Evolutionary conservation across 2,329 filamentous ascomycete genomes (phyloP).

Genomic region (Rhynchosporium graminicola): DNA sequence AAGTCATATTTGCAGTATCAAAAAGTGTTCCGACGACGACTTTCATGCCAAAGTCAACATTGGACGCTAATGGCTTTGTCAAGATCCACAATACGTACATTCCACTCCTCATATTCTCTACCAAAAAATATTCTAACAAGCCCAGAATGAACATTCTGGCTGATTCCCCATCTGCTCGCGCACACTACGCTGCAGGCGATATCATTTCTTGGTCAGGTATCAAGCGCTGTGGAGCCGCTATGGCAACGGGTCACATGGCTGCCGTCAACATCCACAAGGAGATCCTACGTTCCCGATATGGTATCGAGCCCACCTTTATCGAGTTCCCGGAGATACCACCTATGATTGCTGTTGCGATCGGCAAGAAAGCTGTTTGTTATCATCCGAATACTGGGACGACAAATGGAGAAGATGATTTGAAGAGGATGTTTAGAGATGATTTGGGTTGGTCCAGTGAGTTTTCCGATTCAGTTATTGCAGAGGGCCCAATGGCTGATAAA

Average conservation of each 20-base stretch:
- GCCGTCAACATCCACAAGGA: slow-evolving; percentile 68
- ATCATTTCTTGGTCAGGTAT: slow-evolving; percentile 73
- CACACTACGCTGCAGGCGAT: slow-evolving; percentile 72
- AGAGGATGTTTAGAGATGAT: slow-evolving; percentile 67
- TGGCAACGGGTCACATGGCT: slow-evolving; percentile 69
- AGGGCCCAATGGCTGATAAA: not conserved
- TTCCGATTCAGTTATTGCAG: not conserved
- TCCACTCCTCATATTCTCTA: not conserved
- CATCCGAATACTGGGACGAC: slow-evolving; percentile 57
- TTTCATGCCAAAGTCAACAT: slow-evolving; percentile 58
- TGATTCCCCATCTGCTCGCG: slow-evolving; percentile 55
- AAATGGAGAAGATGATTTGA: slow-evolving; percentile 62
- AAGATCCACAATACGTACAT: slow-evolving; percentile 58
- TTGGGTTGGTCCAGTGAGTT: slow-evolving; percentile 63
- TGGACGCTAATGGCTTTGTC: slow-evolving; percentile 67
- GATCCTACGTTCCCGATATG: slow-evolving; percentile 49
- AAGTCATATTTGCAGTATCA: slow-evolving; percentile 70
- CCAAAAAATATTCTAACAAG: not conserved
- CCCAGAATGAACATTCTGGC: slow-evolving; percentile 55
- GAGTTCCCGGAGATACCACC: slow-evolving; percentile 57
- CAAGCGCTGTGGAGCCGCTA: slow-evolving; percentile 75
- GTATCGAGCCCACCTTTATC: slow-evolving; percentile 48
- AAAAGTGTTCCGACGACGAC: slow-evolving; percentile 61
- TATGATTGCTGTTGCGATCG: slow-evolving; percentile 72
- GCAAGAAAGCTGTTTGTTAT: slow-evolving; percentile 67